Conservation (phyloP, 805 yeast genomes). For the Candida berthetii region DNA sequence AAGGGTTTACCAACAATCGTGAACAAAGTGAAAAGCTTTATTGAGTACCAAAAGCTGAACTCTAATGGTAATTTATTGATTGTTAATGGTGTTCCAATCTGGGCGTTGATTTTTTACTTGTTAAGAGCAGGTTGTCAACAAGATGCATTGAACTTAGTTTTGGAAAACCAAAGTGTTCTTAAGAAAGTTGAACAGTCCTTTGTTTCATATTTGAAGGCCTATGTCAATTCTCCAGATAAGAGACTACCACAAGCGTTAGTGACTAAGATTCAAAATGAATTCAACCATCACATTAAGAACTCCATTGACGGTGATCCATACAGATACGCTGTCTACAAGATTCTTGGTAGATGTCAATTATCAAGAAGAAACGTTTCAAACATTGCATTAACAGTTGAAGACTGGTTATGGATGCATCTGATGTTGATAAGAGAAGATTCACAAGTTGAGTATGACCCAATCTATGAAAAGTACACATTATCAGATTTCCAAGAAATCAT, state of each 20-base stretch:
- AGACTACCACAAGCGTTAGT: conserved; percentile 60
- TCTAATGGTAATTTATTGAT: conserved; percentile 46
- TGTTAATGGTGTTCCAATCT: conserved; percentile 83
- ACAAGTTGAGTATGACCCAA: conserved; percentile 37
- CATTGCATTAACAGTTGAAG: conserved; percentile 77
- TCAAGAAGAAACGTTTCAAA: conserved; percentile 60
- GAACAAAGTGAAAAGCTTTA: conserved; percentile 63
- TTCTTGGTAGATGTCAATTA: conserved; percentile 82
- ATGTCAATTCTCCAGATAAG: conserved; percentile 45
- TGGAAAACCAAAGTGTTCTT: conserved; percentile 61
- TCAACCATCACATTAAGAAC: conserved; percentile 75
- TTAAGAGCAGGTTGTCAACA: conserved; percentile 75
- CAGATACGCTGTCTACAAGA: conserved; percentile 83
- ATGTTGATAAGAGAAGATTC: conserved; percentile 59
- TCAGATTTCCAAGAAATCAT: conserved; percentile 69
- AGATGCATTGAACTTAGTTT: conserved; percentile 71
- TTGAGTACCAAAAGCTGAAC: conserved; percentile 39
- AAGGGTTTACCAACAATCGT: conserved; percentile 70
- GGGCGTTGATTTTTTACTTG: conserved; percentile 87
- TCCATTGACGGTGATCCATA: conserved; percentile 73
- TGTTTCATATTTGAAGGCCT: conserved; percentile 72
- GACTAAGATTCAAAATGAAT: conserved; percentile 70
- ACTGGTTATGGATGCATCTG: conserved; percentile 95
- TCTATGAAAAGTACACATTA: conserved; percentile 68
- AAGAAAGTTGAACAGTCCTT: conserved; percentile 82